Evolutionary conservation across 345 rosid species (phyloP), one percentile per base, ranked within the genome.

Genomic region (Brassica cretica): DNA sequence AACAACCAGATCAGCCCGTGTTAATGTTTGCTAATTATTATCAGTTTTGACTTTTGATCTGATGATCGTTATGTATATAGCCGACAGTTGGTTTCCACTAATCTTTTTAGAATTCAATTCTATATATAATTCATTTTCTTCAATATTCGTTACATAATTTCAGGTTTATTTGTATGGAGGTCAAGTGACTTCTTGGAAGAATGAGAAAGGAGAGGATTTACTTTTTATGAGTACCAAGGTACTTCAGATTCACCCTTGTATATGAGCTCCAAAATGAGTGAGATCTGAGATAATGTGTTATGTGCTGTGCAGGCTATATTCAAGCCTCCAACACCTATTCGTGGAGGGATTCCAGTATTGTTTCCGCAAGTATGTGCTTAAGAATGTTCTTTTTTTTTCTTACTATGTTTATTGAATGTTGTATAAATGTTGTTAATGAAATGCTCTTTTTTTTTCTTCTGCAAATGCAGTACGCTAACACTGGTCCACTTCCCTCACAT

Each of bases 141-240:
- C 18, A 1, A 49, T 49, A 1, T 49, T 49, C 2, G 6, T 5
- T 49, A 49, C 8, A 35, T 8, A 35, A 32, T 32, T 39, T 49
- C 55, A 49, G 97, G 59, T 53, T 53, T 53, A 53, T 3, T 53
- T 53, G 21, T 53, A 53, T 53, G 59, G 59, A 53, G 59, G 85
- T 35, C 97, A 94, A 37, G 97, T 94, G 32, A 87, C 87, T 49
- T 94, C 98, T 64, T 94, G 97, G 97, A 94, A 89, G 86, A 89
- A 88, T 77, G 92, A 85, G 73, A 82, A 81, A 12, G 85, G 89
- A 24, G 97, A 94, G 74, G 97, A 94, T 64, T 82, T 94, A 80
- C 97, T 94, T 79, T 88, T 90, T 76, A 74, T 94, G 76, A 90
- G 97, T 74, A 87, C 55, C 55, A 49, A 89, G 96, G 98, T 92